A percentile compares a stretch with the other conserved stretches of the same genome.
Evolutionary conservation across 495 filamentous ascomycete genomes (phyloP).

Genomic region (Tuber melanosporum): DNA sequence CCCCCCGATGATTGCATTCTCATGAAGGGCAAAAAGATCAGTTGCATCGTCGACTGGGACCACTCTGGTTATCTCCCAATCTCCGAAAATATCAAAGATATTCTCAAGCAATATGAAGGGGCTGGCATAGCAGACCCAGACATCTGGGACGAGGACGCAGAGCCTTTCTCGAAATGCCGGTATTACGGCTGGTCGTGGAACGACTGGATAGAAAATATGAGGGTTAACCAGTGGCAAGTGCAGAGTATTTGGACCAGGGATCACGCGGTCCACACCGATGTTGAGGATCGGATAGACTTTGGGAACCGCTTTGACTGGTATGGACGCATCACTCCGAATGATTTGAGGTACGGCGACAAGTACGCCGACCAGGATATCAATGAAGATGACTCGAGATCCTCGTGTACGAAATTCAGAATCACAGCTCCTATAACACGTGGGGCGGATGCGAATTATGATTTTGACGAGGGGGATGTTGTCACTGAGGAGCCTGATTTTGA

Average conservation of each 20-base stretch:
- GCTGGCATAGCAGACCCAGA: background rate
- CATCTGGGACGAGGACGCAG: background rate
- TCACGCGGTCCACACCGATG: accelerated
- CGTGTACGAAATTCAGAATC: background rate
- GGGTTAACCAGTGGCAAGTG: background rate
- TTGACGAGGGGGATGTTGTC: background rate
- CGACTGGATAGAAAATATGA: background rate
- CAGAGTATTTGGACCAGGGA: background rate
- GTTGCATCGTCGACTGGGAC: background rate
- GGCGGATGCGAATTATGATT: background rate
- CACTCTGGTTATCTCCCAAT: background rate
- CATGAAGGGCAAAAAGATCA: background rate
- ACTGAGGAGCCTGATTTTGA: background rate
- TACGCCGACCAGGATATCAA: background rate
- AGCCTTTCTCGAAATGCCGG: background rate
- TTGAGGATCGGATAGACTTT: background rate
- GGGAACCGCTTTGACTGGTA: background rate
- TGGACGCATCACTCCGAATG: constrained; percentile 1
- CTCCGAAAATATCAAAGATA: background rate
- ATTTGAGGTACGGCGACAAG: background rate
- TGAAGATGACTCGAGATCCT: background rate
- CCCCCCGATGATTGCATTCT: background rate
- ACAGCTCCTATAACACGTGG: background rate
- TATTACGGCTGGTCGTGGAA: background rate
- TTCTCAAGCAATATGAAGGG: background rate